A percentile compares a stretch with the other conserved stretches of the same genome.
Conservation (phyloP, 2,329 filamentous ascomycete genomes). For the Plenodomus lindquistii region DNA sequence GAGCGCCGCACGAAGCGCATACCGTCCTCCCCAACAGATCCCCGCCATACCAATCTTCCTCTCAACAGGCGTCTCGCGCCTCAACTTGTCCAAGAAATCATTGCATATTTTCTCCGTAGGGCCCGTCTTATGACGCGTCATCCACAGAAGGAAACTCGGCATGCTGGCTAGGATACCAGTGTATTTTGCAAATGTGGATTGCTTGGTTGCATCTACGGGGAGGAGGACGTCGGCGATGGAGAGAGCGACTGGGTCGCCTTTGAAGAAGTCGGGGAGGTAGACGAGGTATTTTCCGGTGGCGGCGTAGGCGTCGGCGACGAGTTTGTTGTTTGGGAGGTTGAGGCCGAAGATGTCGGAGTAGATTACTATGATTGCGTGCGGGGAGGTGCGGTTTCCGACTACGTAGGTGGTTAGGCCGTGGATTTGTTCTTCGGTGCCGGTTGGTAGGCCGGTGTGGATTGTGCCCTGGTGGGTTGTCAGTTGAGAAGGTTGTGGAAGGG, state of each 20-base stretch:
- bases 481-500: background rate
- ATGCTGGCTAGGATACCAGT: conserved; percentile 43
- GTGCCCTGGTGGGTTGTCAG: conserved; percentile 31
- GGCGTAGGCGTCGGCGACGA: conserved; percentile 30
- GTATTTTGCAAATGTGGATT: conserved; percentile 44
- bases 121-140: conserved; percentile 37
- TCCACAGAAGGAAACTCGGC: conserved; percentile 27
- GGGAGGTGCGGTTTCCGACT: conserved; percentile 18
- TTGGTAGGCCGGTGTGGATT: conserved; percentile 40
- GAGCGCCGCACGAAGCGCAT: conserved; percentile 15
- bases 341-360: conserved; percentile 32
- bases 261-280: conserved; percentile 30
- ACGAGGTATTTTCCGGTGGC: conserved; percentile 24
- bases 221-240: conserved; percentile 42
- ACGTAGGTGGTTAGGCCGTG: conserved; percentile 29
- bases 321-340: conserved; percentile 29
- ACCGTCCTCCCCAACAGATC: conserved; percentile 46
- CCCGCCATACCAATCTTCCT: conserved; percentile 39
- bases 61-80: conserved; percentile 31
- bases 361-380: conserved; percentile 24
- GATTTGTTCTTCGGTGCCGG: conserved; percentile 17
- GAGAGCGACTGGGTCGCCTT: conserved; percentile 23
- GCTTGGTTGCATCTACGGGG: conserved; percentile 42
- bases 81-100: conserved; percentile 38
- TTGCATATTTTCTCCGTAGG: conserved; percentile 41